Base-by-base conservation (phyloP, 768 basidiomycete species). In the Pisolithus tinctorius region DNA sequence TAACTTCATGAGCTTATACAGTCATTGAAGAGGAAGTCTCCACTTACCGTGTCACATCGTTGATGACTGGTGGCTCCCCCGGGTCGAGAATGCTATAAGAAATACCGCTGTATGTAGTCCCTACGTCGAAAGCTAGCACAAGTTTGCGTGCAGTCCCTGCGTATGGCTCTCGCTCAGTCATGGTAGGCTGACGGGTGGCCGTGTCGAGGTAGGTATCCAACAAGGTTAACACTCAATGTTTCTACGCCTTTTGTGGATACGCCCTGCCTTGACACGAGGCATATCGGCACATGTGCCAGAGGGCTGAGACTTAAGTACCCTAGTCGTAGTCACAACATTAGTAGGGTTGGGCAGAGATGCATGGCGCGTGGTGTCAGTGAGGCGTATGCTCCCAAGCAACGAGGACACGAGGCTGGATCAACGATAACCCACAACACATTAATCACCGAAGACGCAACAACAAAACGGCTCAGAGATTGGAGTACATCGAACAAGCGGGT, bases 41-140 rank as follows among this genome's bases (percentile, higher is more conserved):
- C 10, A 11, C 61, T 49, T 34, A 68, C 66, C 66, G 59, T 29
- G 58, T 56, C 6, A 63, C 59, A 10, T 61, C 54, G 30, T 36
- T 52, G 34, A 60, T 42, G 30, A 59, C 39, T 2, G 63, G 64
- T 30, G 57, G 55, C 37, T 69, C 61, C 6, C 63, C 67, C 31
- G 67, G 65, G 45, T 60, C 58, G 16, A 68, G 65, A 36, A 68
- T 59, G 39, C 62, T 57, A 53, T 79, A 79, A 0, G 74, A 75
- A 8, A 79, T 66, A 4, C 76, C 76, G 31, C 77, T 78, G 44
- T 63, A 78, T 2, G 76, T 80, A 1, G 75, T 80, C 7, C 79
- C 79, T 2, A 80, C 60, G 50, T 81, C 79, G 36, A 81, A 75
- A 0, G 76, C 76, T 25, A 80, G 54, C 4, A 79, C 71, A 6